Percentiles rank a stretch among this genome's conserved stretches.
phyloP scores from a whole-genome alignment of 257 asterid genomes.

The Scutellaria baicalensis region DNA sequence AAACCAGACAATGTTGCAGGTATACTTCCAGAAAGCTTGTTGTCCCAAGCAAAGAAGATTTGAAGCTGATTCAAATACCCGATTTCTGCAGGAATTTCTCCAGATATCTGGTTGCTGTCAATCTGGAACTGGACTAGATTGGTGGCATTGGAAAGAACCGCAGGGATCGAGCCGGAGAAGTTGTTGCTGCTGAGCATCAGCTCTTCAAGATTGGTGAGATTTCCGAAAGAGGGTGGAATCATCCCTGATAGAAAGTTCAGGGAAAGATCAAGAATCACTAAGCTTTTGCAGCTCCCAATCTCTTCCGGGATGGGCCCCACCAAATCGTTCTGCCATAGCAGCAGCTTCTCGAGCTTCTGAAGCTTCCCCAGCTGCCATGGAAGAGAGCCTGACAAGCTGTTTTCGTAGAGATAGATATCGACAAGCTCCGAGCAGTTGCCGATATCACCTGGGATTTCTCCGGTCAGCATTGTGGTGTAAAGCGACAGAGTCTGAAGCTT shows the following conservation, averaged over 20 bases:
- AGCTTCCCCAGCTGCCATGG: slow-evolving; percentile 63
- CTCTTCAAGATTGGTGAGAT: slow-evolving; percentile 52
- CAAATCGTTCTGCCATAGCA: slow-evolving; percentile 66
- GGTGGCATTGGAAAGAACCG: slow-evolving; percentile 56
- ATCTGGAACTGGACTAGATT: slow-evolving; percentile 55
- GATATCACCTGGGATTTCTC: slow-evolving; percentile 55
- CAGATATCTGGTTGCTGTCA: slow-evolving; percentile 64
- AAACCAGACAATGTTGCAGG: slow-evolving; percentile 55
- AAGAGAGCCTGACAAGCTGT: slow-evolving; percentile 52
- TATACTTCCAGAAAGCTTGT: slow-evolving; percentile 66
- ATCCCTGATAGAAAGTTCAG: slow-evolving; percentile 46
- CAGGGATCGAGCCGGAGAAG: slow-evolving; percentile 65
- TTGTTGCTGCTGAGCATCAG: slow-evolving; percentile 75
- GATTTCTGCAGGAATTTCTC: slow-evolving; percentile 53
- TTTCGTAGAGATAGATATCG: slow-evolving; percentile 57
- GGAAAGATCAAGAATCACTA: slow-evolving; percentile 58
- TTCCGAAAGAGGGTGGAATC: slow-evolving; percentile 55
- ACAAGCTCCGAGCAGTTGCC: slow-evolving; percentile 71
- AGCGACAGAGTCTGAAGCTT: slow-evolving; percentile 49
- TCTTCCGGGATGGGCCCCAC: slow-evolving; percentile 50
- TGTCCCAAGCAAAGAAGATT: slow-evolving; percentile 75
- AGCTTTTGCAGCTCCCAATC: slow-evolving; percentile 48
- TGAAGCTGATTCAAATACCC: slow-evolving; percentile 44
- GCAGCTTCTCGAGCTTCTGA: slow-evolving; percentile 49
- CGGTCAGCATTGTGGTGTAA: slow-evolving; percentile 66